Conservation (phyloP, 23 red algal species). For the Gracilaria caudata region DNA sequence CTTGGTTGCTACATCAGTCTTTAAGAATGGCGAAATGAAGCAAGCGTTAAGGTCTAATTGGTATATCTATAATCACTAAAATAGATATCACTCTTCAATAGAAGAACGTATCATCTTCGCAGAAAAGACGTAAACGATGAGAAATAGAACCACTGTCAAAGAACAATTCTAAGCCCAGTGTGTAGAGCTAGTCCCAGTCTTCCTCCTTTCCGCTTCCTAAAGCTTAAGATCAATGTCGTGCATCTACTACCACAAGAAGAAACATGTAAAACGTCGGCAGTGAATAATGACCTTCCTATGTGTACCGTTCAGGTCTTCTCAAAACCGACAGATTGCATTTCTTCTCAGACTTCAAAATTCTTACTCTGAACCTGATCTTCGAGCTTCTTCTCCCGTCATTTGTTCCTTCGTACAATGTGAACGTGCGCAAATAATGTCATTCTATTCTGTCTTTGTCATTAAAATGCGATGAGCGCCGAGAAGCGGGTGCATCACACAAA, state of each 20-base stretch:
- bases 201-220: too few relatives aligned
- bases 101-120: background rate
- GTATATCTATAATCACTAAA: background rate
- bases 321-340: too few relatives aligned
- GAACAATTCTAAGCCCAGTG: background rate
- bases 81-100: background rate
- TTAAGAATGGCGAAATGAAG: conserved; percentile 6
- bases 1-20: background rate
- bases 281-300: background rate
- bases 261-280: background rate
- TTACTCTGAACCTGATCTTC: too few relatives aligned
- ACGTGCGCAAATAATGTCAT: too few relatives aligned
- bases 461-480: too few relatives aligned
- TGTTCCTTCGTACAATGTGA: too few relatives aligned
- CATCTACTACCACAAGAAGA: background rate
- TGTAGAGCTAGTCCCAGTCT: too few relatives aligned
- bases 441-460: too few relatives aligned
- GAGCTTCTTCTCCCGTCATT: too few relatives aligned
- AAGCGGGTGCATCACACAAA: too few relatives aligned
- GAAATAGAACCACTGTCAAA: background rate
- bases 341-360: too few relatives aligned
- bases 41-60: background rate
- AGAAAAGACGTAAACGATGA: background rate
- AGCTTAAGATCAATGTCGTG: background rate
- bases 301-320: too few relatives aligned